Percentiles rank a stretch among this genome's conserved stretches.
Evolutionary conservation across 2,329 filamentous ascomycete species (phyloP).

Genomic region (Rachicladosporium sp.): DNA sequence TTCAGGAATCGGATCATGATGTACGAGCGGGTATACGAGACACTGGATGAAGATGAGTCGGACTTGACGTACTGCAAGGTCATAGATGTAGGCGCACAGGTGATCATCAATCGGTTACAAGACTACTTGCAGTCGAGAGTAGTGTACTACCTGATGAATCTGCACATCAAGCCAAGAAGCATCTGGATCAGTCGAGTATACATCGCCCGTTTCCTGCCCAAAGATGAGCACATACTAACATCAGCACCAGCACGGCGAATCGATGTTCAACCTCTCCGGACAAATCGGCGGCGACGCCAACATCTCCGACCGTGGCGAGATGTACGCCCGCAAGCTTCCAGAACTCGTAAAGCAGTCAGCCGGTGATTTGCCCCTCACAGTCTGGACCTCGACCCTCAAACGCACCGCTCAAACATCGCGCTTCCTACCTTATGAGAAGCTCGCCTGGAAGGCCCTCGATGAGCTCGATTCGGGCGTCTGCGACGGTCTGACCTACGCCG

Average conservation of each 20-base stretch:
- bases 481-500: slow-evolving; percentile 88
- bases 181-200: slow-evolving; percentile 76
- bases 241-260: slow-evolving; percentile 69
- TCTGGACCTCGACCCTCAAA: slow-evolving; percentile 64
- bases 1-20: slow-evolving; percentile 91
- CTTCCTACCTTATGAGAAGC: slow-evolving; percentile 81
- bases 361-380: slow-evolving; percentile 58
- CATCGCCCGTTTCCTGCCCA: neutral
- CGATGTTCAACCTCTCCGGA: slow-evolving; percentile 77
- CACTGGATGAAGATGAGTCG: slow-evolving; percentile 78
- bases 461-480: slow-evolving; percentile 95
- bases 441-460: slow-evolving; percentile 97
- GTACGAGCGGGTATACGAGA: slow-evolving; percentile 94
- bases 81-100: slow-evolving; percentile 88
- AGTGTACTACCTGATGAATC: slow-evolving; percentile 96
- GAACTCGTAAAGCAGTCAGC: slow-evolving; percentile 76
- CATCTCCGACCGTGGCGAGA: slow-evolving; percentile 73
- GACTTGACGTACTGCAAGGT: slow-evolving; percentile 92
- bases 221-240: slow-evolving; percentile 4
- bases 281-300: slow-evolving; percentile 87
- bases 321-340: slow-evolving; percentile 76
- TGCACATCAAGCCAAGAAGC: slow-evolving; percentile 94
- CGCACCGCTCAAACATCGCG: slow-evolving; percentile 87
- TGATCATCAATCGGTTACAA: slow-evolving; percentile 95
- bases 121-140: slow-evolving; percentile 94